A percentile compares a stretch with the other conserved stretches of the same genome.
Conservation (phyloP, 176 grass and related monocot genomes). For the Alopecurus myosuroides region DNA sequence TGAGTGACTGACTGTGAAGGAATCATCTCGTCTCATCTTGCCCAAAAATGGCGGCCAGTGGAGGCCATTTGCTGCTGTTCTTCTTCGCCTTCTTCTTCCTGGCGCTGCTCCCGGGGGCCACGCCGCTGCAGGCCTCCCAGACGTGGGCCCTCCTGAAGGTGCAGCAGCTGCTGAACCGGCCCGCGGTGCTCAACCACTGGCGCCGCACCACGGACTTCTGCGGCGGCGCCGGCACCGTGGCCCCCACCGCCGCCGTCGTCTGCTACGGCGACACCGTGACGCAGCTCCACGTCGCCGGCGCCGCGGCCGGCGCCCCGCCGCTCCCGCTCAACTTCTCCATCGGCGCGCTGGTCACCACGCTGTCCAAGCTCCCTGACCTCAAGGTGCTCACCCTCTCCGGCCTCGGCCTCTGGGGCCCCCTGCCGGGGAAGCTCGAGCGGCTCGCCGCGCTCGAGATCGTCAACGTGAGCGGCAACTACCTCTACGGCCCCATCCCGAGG, state of each 20-base stretch:
- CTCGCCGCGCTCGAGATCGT: slow-evolving; percentile 68
- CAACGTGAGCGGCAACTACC: slow-evolving; percentile 80
- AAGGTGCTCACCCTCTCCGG: slow-evolving; percentile 81
- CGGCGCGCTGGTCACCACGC: slow-evolving; percentile 53
- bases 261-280: slow-evolving; percentile 93
- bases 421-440: slow-evolving; percentile 58
- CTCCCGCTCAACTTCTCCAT: slow-evolving; percentile 82
- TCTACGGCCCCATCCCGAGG: slow-evolving; percentile 53
- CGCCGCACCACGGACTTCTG: slow-evolving; percentile 76
- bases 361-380: slow-evolving; percentile 74
- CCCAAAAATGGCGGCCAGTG: slow-evolving; percentile 23
- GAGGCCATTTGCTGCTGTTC: not conserved
- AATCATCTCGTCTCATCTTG: not conserved
- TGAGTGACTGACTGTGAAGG: not conserved
- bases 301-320: slow-evolving; percentile 16
- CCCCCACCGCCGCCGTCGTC: slow-evolving; percentile 42
- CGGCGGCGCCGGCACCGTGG: slow-evolving; percentile 15
- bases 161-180: slow-evolving; percentile 61
- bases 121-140: slow-evolving; percentile 61
- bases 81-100: slow-evolving; percentile 17
- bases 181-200: slow-evolving; percentile 63
- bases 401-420: slow-evolving; percentile 73
- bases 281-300: slow-evolving; percentile 71
- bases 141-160: slow-evolving; percentile 79
- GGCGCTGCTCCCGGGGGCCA: slow-evolving; percentile 19